Evolutionary conservation across 352 stramenopile species (phyloP).

Genomic region (Pythium coloratum): DNA sequence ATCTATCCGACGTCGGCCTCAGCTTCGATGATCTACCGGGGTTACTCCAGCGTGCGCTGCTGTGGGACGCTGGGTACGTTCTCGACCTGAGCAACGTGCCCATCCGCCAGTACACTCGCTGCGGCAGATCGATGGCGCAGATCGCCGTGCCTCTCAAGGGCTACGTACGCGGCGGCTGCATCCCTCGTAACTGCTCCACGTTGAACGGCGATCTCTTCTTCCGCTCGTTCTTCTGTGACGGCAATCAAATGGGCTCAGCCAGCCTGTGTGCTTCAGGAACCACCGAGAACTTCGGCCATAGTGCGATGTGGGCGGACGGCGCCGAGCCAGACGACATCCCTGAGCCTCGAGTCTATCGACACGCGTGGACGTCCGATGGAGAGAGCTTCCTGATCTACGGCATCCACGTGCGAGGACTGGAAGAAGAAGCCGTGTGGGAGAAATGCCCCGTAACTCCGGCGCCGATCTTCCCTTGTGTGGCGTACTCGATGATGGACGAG

Average conservation of each 20-base stretch:
- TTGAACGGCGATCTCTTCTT: constrained; percentile 30
- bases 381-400: constrained; percentile 22
- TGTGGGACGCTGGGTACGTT: constrained; percentile 30
- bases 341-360: constrained; percentile 24
- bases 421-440: constrained; percentile 29
- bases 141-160: constrained; percentile 25
- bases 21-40: constrained; percentile 24
- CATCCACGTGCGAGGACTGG: constrained; percentile 32
- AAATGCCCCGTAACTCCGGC: constrained; percentile 37
- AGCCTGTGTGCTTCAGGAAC: constrained; percentile 35
- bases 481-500: constrained; percentile 38
- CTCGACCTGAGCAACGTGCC: constrained; percentile 16
- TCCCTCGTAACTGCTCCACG: constrained; percentile 30
- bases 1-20: constrained; percentile 11
- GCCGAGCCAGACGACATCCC: constrained; percentile 26
- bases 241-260: constrained; percentile 25
- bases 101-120: constrained; percentile 25
- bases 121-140: constrained; percentile 23
- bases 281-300: constrained; percentile 31
- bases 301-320: constrained; percentile 28
- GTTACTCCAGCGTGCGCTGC: constrained; percentile 24
- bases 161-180: constrained; percentile 24
- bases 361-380: constrained; percentile 25
- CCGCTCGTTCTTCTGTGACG: constrained; percentile 30
- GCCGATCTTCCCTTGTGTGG: constrained; percentile 29